Percentiles rank a stretch among this genome's conserved stretches.
phyloP scores from a whole-genome alignment of 208 protist species.

The Leishmania tropica region DNA sequence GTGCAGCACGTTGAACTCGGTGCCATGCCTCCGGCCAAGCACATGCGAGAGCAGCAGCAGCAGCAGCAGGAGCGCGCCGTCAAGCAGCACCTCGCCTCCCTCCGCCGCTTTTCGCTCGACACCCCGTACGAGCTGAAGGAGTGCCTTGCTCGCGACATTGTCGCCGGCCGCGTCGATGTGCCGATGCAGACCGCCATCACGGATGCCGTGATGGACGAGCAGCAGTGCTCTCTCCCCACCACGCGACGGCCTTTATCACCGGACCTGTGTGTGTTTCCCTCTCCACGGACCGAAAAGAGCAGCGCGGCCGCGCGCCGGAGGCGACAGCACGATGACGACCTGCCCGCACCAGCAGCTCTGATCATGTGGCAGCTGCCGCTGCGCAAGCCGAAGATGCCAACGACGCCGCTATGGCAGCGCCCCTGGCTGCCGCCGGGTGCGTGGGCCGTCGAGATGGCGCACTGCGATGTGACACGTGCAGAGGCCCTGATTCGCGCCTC shows the following conservation, averaged over 20 bases:
- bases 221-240: not conserved
- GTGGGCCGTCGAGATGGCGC: constrained; percentile 6
- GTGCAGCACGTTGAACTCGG: constrained; percentile 40
- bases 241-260: not conserved
- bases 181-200: constrained; percentile 42
- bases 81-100: constrained; percentile 32
- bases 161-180: constrained; percentile 17
- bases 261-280: not conserved
- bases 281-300: not conserved
- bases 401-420: constrained; percentile 16
- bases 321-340: not conserved
- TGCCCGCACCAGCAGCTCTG: not conserved
- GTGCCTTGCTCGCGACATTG: constrained; percentile 16
- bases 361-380: not conserved
- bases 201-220: constrained; percentile 13
- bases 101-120: constrained; percentile 30
- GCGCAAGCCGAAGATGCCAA: constrained; percentile 5
- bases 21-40: constrained; percentile 32
- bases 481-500: constrained; percentile 11
- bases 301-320: not conserved
- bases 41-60: constrained; percentile 15
- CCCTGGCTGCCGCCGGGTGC: constrained; percentile 1
- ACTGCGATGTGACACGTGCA: not conserved
- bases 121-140: constrained; percentile 11
- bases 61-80: constrained; percentile 34